Percentiles rank a stretch among this genome's conserved stretches.
Evolutionary conservation across 192 early-diverging fungal species (phyloP).

Genomic region (Coemansia sp.): DNA sequence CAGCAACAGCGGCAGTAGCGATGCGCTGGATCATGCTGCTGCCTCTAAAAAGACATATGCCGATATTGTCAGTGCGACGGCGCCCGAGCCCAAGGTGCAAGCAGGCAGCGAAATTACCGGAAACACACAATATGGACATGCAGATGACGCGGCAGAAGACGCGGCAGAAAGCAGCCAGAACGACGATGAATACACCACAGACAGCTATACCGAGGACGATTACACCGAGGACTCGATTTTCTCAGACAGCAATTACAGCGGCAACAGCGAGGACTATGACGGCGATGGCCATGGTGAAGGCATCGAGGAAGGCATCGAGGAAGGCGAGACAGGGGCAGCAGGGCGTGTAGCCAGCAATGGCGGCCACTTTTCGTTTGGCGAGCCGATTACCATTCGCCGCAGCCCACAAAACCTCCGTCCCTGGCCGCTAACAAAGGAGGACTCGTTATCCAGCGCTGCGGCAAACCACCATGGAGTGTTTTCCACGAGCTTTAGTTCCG

Average conservation of each 20-base stretch:
- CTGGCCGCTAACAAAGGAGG: constrained; percentile 5
- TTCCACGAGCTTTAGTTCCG: constrained; percentile 32
- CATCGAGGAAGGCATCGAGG: no score
- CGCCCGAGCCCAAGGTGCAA: neutral
- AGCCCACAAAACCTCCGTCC: constrained; percentile 1
- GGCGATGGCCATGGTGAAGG: no score
- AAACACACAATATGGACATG: neutral
- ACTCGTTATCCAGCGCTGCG: neutral
- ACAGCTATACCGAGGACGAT: constrained; percentile 27
- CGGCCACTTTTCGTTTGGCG: neutral
- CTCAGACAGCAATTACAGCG: constrained; percentile 41
- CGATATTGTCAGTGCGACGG: constrained; percentile 1
- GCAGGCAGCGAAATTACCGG: neutral
- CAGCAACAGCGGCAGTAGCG: neutral
- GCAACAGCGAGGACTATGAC: constrained; percentile 3
- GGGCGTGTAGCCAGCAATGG: neutral
- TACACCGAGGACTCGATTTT: constrained; percentile 43
- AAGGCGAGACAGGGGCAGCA: neutral
- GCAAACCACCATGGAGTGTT: neutral
- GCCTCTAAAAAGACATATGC: constrained; percentile 13
- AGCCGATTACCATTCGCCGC: neutral
- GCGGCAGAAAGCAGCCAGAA: neutral
- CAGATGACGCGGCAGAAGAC: constrained; percentile 2
- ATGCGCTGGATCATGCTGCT: neutral
- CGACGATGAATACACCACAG: constrained; percentile 26